phyloP scores from a whole-genome alignment of 768 basidiomycete species.

The Nidularia pulvinata region DNA sequence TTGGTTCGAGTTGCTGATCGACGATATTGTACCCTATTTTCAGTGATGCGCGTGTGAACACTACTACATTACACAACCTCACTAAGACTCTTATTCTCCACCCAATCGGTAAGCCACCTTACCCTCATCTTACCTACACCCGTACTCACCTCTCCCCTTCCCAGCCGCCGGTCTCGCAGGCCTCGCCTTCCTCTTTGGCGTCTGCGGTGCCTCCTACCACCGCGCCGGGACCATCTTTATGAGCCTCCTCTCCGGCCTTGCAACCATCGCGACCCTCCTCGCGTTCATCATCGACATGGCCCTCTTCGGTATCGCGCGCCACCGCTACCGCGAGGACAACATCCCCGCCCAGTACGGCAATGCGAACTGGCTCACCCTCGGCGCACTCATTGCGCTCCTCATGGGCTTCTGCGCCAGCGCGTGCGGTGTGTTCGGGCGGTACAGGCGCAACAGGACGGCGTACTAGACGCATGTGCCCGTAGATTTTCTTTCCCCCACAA shows the following conservation, averaged over 20 bases:
- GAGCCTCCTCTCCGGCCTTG: slow-evolving; percentile 67
- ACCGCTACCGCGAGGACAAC: slow-evolving; percentile 50
- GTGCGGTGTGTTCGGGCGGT: slow-evolving; percentile 69
- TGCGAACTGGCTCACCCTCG: slow-evolving; percentile 83
- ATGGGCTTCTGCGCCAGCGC: slow-evolving; percentile 66
- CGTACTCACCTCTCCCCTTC: slow-evolving; percentile 1
- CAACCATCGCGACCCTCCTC: slow-evolving; percentile 64
- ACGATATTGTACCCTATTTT: neutral
- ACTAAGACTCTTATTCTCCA: slow-evolving; percentile 77
- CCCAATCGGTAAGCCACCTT: slow-evolving; percentile 59
- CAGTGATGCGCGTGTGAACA: slow-evolving; percentile 47
- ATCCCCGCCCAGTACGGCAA: slow-evolving; percentile 65
- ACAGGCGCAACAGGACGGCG: slow-evolving; percentile 36
- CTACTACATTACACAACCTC: slow-evolving; percentile 60
- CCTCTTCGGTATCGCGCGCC: slow-evolving; percentile 71
- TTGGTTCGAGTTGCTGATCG: neutral
- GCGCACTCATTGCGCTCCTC: slow-evolving; percentile 65
- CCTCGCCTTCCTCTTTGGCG: slow-evolving; percentile 64
- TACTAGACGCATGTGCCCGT: slow-evolving; percentile 9
- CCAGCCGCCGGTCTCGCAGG: slow-evolving; percentile 66
- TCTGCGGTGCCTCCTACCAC: slow-evolving; percentile 65
- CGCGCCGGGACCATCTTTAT: slow-evolving; percentile 78
- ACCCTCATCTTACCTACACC: slow-evolving; percentile 2
- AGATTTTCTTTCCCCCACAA: no score
- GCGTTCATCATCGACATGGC: slow-evolving; percentile 80